These are phyloP conservation scores for Pleurotus ostreatus DNA, from an alignment of 768 basidiomycete genomes.

Conservation along the genomic window DNA sequence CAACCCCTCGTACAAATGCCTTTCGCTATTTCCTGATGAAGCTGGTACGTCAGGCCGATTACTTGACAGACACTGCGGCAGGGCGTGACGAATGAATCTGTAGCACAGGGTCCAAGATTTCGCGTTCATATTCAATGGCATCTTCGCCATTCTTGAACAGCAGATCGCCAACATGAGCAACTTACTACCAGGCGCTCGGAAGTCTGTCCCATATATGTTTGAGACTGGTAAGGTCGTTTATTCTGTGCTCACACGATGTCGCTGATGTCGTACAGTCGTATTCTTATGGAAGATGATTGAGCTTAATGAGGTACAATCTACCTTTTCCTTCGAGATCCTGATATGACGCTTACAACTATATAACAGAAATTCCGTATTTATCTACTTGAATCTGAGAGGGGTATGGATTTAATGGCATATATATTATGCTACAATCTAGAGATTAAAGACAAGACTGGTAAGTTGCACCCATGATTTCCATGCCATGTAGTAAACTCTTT, in stretches of 20 bases:
- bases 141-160: conserved; percentile 64
- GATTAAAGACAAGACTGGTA: conserved; percentile 92
- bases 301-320: conserved; percentile 71
- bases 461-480: conserved; percentile 23
- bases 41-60: conserved; percentile 45
- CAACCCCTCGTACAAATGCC: conserved; percentile 73
- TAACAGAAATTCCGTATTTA: conserved; percentile 86
- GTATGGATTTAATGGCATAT: conserved; percentile 72
- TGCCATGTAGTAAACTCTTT: too few species aligned
- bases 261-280: conserved; percentile 43
- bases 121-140: conserved; percentile 74
- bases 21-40: conserved; percentile 93
- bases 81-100: too few species aligned
- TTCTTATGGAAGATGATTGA: conserved; percentile 92
- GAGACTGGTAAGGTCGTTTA: conserved; percentile 64
- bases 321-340: background rate
- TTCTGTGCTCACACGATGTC: background rate
- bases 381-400: conserved; percentile 76
- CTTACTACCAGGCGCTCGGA: conserved; percentile 81
- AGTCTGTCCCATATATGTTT: conserved; percentile 74
- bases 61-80: too few species aligned
- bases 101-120: conserved; percentile 73
- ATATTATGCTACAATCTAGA: conserved; percentile 80
- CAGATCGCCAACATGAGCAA: conserved; percentile 72
- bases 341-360: background rate